phyloP scores from a whole-genome alignment of 352 stramenopile genomes.

The Phytophthora hybrid region DNA sequence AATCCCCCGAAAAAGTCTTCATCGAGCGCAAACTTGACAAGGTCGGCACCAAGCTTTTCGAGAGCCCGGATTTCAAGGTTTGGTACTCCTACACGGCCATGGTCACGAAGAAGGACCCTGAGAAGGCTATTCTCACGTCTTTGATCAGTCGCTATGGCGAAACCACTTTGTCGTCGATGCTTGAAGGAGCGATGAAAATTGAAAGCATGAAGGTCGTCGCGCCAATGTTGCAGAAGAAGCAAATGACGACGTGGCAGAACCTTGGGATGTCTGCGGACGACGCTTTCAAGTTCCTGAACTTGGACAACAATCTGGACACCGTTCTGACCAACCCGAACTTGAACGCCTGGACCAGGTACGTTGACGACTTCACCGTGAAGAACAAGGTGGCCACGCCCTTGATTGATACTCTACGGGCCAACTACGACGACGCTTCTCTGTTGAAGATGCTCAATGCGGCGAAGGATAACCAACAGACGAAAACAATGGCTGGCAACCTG shows the following conservation, averaged over 20 bases:
- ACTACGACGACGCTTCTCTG: constrained; percentile 8
- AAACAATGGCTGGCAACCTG: neutral
- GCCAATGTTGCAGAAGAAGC: neutral
- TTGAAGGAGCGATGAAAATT: neutral
- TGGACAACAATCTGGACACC: neutral
- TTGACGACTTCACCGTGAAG: constrained; percentile 6
- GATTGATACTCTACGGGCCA: neutral
- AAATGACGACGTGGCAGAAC: neutral
- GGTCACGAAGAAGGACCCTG: constrained; percentile 9
- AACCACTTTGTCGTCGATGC: constrained; percentile 1
- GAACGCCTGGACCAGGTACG: neutral
- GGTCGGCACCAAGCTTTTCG: constrained; percentile 4
- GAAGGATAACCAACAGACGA: neutral
- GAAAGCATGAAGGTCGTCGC: neutral
- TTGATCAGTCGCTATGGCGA: constrained; percentile 6
- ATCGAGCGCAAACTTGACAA: constrained; percentile 14
- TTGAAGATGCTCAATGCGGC: neutral
- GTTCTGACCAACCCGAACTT: constrained; percentile 3
- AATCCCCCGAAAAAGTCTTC: constrained; percentile 5
- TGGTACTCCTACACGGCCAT: constrained; percentile 4
- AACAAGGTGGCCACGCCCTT: neutral
- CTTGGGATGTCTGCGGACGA: neutral
- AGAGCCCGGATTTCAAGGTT: constrained; percentile 13
- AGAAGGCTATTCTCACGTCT: neutral
- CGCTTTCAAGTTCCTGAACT: neutral